phyloP scores from a whole-genome alignment of 371 early-diverging fungal genomes.

The Rhizopus stolonifer region DNA sequence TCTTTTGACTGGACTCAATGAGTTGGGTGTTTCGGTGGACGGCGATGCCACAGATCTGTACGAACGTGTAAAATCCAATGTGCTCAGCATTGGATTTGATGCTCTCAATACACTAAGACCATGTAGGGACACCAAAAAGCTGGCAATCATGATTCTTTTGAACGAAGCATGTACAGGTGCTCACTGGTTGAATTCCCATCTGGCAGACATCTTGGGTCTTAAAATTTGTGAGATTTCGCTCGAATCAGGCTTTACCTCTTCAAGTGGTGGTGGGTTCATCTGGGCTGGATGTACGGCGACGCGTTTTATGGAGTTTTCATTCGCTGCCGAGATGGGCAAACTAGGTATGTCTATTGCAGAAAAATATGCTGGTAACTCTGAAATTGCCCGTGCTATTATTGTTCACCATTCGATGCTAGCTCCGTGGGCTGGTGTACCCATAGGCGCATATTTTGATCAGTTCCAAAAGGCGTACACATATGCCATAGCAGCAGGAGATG shows the following conservation, averaged over 20 bases:
- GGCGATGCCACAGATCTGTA: slow-evolving; percentile 16
- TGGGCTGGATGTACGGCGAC: slow-evolving; percentile 41
- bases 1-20: slow-evolving; percentile 31
- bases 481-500: slow-evolving; percentile 44
- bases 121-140: slow-evolving; percentile 22
- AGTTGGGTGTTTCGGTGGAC: slow-evolving; percentile 25
- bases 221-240: slow-evolving; percentile 42
- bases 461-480: slow-evolving; percentile 40
- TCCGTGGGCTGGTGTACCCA: slow-evolving; percentile 39
- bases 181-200: slow-evolving; percentile 36
- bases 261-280: slow-evolving; percentile 41
- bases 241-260: slow-evolving; percentile 29
- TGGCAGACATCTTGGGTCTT: slow-evolving; percentile 36
- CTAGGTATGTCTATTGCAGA: slow-evolving; percentile 37
- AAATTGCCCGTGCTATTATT: slow-evolving; percentile 41
- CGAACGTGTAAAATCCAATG: slow-evolving; percentile 16
- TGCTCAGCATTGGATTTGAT: slow-evolving; percentile 24
- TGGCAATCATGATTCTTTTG: slow-evolving; percentile 36
- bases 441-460: slow-evolving; percentile 31
- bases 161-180: slow-evolving; percentile 45
- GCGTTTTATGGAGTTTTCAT: slow-evolving; percentile 28
- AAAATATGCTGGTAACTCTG: slow-evolving; percentile 39
- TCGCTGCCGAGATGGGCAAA: slow-evolving; percentile 39
- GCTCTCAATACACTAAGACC: slow-evolving; percentile 14
- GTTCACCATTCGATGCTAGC: slow-evolving; percentile 36